Percentiles rank a stretch among this genome's conserved stretches.
Conservation (phyloP, 176 grass and related monocot genomes). For the Aegilops tauschii region DNA sequence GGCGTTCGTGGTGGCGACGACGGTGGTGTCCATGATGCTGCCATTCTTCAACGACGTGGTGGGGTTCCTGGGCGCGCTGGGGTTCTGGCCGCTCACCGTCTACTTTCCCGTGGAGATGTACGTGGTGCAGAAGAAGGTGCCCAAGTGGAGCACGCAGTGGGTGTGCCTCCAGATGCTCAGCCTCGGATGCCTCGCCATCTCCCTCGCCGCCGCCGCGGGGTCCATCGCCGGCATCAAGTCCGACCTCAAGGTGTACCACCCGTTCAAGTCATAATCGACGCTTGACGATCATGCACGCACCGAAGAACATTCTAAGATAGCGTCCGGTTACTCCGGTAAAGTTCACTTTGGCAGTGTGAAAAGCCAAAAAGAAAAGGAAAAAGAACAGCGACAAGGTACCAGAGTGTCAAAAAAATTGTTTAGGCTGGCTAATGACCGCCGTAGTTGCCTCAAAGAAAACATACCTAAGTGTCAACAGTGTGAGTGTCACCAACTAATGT, state of each 20-base stretch:
- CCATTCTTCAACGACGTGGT: slow-evolving; percentile 88
- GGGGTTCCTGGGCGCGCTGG: slow-evolving; percentile 61
- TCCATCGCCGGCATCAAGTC: slow-evolving; percentile 69
- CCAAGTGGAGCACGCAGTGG: slow-evolving; percentile 56
- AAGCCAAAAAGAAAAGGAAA: not conserved
- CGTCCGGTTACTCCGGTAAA: not conserved
- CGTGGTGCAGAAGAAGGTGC: slow-evolving; percentile 70
- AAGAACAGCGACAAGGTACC: not conserved
- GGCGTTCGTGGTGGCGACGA: slow-evolving; percentile 57
- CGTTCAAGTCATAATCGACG: slow-evolving; percentile 41
- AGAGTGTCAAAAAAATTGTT: not conserved
- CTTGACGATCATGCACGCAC: not conserved
- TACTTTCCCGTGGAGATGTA: slow-evolving; percentile 86
- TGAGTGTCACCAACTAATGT: not conserved
- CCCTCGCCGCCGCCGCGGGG: slow-evolving; percentile 55
- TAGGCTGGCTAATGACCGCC: not conserved
- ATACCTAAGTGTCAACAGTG: not conserved
- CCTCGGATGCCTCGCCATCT: slow-evolving; percentile 59
- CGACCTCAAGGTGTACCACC: slow-evolving; percentile 74
- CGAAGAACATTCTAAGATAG: not conserved
- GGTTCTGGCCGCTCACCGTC: slow-evolving; percentile 75
- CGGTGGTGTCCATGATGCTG: slow-evolving; percentile 81
- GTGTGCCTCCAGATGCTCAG: slow-evolving; percentile 75
- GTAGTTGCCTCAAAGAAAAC: not conserved
- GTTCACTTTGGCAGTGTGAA: not conserved